Conservation (phyloP, 2,329 filamentous ascomycete genomes). For the Trichophyton rubrum region DNA sequence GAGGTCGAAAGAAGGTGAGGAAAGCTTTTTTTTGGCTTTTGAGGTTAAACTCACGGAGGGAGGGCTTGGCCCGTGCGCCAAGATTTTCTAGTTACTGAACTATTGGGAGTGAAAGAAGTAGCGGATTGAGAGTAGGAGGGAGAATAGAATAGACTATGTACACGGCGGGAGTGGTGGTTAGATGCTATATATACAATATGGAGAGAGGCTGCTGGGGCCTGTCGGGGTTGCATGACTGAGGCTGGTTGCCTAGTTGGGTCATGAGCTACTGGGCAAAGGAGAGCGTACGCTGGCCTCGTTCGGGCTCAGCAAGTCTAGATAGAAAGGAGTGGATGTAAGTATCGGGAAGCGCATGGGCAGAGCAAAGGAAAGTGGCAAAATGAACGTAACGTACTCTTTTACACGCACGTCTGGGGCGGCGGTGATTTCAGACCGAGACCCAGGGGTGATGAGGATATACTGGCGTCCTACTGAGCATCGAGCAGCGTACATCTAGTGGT, state of each 20-base stretch:
- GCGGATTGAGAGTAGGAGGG: neutral
- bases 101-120: neutral
- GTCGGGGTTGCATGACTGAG: too few relatives aligned
- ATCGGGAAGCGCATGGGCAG: neutral
- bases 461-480: constrained; percentile 78
- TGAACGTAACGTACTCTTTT: constrained; percentile 30
- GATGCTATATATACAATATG: neutral
- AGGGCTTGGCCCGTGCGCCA: constrained; percentile 1
- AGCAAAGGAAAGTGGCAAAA: constrained; percentile 3
- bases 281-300: constrained; percentile 32
- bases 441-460: constrained; percentile 93
- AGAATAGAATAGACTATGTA: neutral
- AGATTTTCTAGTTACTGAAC: neutral
- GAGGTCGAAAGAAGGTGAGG: neutral
- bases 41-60: too few relatives aligned
- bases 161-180: neutral
- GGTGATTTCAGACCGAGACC: constrained; percentile 52
- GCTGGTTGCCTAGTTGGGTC: too few relatives aligned
- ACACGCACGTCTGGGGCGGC: constrained; percentile 34
- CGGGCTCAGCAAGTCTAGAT: constrained; percentile 31
- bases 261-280: constrained; percentile 17
- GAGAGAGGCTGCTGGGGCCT: neutral
- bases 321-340: constrained; percentile 5
- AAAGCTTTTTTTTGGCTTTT: neutral
- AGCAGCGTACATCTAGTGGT: constrained; percentile 60